Evolutionary conservation across 2,329 filamentous ascomycete genomes (phyloP).

Genomic region (Colletotrichum orbiculare): DNA sequence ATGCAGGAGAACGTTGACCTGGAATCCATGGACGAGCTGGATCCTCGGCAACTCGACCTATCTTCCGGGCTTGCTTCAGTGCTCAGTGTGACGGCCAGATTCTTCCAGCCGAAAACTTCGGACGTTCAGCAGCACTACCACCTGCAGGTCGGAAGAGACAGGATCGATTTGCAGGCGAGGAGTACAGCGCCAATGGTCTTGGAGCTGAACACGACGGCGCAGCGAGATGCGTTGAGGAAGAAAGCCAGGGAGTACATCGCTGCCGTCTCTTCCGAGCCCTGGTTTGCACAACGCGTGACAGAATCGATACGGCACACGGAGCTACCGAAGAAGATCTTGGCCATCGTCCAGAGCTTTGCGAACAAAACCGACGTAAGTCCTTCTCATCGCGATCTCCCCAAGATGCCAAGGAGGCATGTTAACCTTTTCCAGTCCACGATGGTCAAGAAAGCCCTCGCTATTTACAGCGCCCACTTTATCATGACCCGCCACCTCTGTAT

Average conservation of each 20-base stretch:
- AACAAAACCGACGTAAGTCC: slow-evolving; percentile 55
- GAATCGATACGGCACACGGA: slow-evolving; percentile 56
- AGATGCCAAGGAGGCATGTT: not conserved
- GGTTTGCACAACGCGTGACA: slow-evolving; percentile 62
- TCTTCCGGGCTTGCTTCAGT: slow-evolving; percentile 61
- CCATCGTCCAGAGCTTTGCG: slow-evolving; percentile 60
- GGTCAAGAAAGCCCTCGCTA: slow-evolving; percentile 63
- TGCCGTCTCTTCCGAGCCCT: slow-evolving; percentile 58
- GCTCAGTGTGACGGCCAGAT: slow-evolving; percentile 60
- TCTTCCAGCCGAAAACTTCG: slow-evolving; percentile 61
- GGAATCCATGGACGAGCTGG: slow-evolving; percentile 53
- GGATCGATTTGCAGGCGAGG: slow-evolving; percentile 54
- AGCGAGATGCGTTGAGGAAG: slow-evolving; percentile 59
- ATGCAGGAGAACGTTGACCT: slow-evolving; percentile 60
- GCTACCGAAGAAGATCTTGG: slow-evolving; percentile 59
- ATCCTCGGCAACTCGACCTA: slow-evolving; percentile 54
- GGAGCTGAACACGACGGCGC: slow-evolving; percentile 53
- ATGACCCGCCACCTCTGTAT: slow-evolving; percentile 66
- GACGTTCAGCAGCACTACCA: slow-evolving; percentile 66
- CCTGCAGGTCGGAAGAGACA: slow-evolving; percentile 49
- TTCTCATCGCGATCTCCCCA: not conserved
- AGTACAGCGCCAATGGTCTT: slow-evolving; percentile 63
- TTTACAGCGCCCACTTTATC: slow-evolving; percentile 68
- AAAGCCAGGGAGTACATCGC: slow-evolving; percentile 61
- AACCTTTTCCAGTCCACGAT: slow-evolving; percentile 52